Conservation (phyloP, 768 basidiomycete genomes). For the Sarcodon sp. region DNA sequence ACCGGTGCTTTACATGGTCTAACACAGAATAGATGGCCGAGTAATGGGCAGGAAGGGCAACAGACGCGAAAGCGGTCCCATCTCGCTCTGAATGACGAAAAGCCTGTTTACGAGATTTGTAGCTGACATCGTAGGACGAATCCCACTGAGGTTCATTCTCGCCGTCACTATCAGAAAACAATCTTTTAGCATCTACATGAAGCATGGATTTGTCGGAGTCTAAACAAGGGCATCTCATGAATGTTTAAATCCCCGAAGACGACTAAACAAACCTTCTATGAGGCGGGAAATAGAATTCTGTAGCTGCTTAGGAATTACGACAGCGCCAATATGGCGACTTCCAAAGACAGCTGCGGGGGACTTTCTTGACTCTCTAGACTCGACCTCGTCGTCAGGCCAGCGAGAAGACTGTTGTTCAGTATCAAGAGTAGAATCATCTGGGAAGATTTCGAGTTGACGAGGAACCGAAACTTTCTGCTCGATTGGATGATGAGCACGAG, state of each 20-base stretch:
- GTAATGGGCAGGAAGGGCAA: slow-evolving; percentile 81
- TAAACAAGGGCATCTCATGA: slow-evolving; percentile 16
- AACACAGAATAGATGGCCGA: slow-evolving; percentile 70
- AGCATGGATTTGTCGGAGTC: slow-evolving; percentile 52
- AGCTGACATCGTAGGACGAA: slow-evolving; percentile 38
- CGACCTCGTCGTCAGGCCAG: slow-evolving; percentile 21
- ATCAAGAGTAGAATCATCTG: slow-evolving; percentile 14
- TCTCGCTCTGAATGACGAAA: slow-evolving; percentile 52
- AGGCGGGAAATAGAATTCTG: slow-evolving; percentile 49
- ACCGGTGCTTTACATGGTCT: slow-evolving; percentile 45
- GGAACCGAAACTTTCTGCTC: slow-evolving; percentile 10
- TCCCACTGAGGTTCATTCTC: slow-evolving; percentile 33
- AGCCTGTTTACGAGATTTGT: slow-evolving; percentile 47
- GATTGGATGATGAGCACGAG: slow-evolving; percentile 11
- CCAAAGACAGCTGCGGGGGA: slow-evolving; percentile 81
- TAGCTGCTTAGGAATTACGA: slow-evolving; percentile 63
- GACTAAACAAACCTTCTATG: slow-evolving; percentile 41
- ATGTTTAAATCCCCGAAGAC: not conserved
- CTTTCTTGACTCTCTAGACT: slow-evolving; percentile 33
- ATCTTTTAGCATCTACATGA: slow-evolving; percentile 58
- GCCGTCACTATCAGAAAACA: slow-evolving; percentile 35
- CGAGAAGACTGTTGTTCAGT: slow-evolving; percentile 17
- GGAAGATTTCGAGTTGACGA: slow-evolving; percentile 45
- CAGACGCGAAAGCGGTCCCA: slow-evolving; percentile 73
- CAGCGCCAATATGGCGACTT: slow-evolving; percentile 55